Conservation (phyloP, 2,329 filamentous ascomycete genomes). For the Verticillium dahliae region DNA sequence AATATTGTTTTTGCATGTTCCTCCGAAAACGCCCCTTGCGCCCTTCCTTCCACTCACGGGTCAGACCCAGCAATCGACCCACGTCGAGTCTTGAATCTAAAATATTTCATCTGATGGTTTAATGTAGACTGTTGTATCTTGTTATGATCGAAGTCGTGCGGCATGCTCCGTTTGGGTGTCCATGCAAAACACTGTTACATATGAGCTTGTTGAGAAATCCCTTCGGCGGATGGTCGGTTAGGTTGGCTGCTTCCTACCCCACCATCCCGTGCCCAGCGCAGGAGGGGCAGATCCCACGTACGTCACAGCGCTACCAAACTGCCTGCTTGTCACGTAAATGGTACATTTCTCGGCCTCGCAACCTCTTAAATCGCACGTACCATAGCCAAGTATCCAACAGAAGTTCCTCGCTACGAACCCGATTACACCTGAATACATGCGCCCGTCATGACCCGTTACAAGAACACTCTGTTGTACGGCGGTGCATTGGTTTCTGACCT, state of each 20-base stretch:
- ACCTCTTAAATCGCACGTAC: background rate
- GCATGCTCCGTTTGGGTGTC: too few relatives aligned
- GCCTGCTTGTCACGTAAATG: background rate
- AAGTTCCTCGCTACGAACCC: background rate
- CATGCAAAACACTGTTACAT: too few relatives aligned
- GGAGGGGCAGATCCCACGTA: background rate
- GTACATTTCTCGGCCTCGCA: background rate
- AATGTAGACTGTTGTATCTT: too few relatives aligned
- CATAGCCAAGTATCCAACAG: background rate
- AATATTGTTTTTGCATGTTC: background rate
- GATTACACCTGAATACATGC: conserved; percentile 1
- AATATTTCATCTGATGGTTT: too few relatives aligned
- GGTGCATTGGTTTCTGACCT: conserved; percentile 65
- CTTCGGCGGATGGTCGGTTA: too few relatives aligned
- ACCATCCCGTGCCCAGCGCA: background rate
- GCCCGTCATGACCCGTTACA: conserved; percentile 44
- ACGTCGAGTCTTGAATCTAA: too few relatives aligned
- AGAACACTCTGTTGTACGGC: conserved; percentile 59
- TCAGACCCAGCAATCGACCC: too few relatives aligned
- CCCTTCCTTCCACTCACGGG: too few relatives aligned
- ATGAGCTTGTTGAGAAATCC: too few relatives aligned
- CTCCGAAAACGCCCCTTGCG: background rate
- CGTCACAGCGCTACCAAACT: background rate
- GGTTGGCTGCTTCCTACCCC: background rate
- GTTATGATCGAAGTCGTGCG: too few relatives aligned